phyloP scores from a whole-genome alignment of 805 yeast species.

The Candida silvicultrix region DNA sequence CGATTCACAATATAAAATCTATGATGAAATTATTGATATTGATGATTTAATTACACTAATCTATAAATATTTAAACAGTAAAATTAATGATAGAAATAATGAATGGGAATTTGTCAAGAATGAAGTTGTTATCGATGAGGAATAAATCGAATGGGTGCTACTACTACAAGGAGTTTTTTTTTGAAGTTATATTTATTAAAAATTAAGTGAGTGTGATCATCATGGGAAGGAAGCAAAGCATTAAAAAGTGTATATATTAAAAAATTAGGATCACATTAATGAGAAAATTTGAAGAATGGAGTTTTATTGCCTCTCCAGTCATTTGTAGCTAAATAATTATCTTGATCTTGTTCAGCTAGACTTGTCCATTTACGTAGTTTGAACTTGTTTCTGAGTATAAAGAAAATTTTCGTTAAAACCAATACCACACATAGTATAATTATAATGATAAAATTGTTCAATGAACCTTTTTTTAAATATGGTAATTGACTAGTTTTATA shows the following conservation, averaged over 20 bases:
- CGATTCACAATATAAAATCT: neutral
- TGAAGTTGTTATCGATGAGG: conserved; percentile 4
- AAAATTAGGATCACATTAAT: too few relatives aligned
- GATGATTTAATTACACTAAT: conserved; percentile 3
- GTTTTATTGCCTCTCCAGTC: neutral
- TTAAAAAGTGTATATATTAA: too few relatives aligned
- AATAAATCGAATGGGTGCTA: neutral
- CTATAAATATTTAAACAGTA: conserved; percentile 1
- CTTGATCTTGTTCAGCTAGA: neutral
- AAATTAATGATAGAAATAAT: conserved; percentile 12
- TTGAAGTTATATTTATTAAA: too few relatives aligned
- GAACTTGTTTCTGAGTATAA: neutral
- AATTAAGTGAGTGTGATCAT: too few relatives aligned
- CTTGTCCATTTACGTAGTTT: neutral
- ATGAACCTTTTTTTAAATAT: neutral
- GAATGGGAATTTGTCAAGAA: conserved; percentile 22
- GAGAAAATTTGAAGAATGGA: conserved; percentile 1
- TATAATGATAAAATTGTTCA: neutral
- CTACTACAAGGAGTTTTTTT: too few relatives aligned
- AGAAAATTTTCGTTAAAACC: neutral
- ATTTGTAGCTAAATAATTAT: neutral
- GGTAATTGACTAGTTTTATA: neutral
- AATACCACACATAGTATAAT: neutral
- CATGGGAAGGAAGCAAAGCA: too few relatives aligned
- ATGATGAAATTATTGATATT: too few relatives aligned